phyloP scores from a whole-genome alignment of 2,329 filamentous ascomycete genomes.

The Laburnicola sp. region DNA sequence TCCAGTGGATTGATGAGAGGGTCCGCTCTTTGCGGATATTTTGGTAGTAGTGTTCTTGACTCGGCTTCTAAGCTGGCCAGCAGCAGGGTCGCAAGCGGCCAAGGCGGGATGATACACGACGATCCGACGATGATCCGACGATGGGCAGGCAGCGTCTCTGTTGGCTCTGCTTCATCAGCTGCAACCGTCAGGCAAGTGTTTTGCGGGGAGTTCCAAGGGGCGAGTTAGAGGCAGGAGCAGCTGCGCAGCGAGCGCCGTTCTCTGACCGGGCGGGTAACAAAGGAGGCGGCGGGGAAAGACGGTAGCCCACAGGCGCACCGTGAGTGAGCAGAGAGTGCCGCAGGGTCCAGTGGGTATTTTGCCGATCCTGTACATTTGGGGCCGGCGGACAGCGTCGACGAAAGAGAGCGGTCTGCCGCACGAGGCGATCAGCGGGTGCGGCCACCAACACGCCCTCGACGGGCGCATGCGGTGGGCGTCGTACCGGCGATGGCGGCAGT shows the following conservation, averaged over 20 bases:
- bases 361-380: conserved; percentile 30
- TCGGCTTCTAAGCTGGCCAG: neutral
- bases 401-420: conserved; percentile 17
- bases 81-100: conserved; percentile 4
- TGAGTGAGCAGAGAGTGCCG: conserved; percentile 4
- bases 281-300: conserved; percentile 7
- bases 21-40: neutral
- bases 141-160: no score
- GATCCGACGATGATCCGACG: neutral
- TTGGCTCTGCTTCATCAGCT: no score
- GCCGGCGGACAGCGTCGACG: conserved; percentile 15
- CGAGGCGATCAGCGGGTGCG: conserved; percentile 27
- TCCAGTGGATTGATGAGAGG: conserved; percentile 11
- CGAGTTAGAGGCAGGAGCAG: neutral
- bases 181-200: neutral
- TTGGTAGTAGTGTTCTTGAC: conserved; percentile 9
- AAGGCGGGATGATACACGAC: conserved; percentile 2
- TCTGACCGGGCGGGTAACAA: conserved; percentile 10
- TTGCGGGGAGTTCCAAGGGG: neutral
- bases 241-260: conserved; percentile 3
- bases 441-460: conserved; percentile 13
- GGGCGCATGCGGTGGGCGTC: conserved; percentile 17
- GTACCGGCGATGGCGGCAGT: conserved; percentile 8
- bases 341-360: conserved; percentile 29
- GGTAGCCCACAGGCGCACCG: conserved; percentile 14